Base-by-base conservation (phyloP, 1,284 basidiomycete genomes). In the Fomitopsis pinicola region DNA sequence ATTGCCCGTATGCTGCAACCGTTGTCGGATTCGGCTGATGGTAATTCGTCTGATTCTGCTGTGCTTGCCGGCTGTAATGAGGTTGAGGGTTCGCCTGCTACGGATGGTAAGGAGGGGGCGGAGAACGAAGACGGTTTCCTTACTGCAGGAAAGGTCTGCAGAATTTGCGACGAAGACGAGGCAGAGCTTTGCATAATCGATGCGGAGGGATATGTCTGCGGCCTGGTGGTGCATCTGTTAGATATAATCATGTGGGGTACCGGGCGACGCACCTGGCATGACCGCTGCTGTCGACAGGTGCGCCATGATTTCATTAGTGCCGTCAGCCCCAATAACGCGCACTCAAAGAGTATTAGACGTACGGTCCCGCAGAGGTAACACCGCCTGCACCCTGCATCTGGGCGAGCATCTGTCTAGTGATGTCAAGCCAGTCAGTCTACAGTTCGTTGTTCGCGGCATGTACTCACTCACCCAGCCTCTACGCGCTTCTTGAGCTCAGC, bases 401-500 rank as follows among this genome's bases (percentile, higher is more conserved):
- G n/a, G 50, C 30, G n/a, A 63, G 56, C 53, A 60, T 50, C 9
- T 12, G 50, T 35, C 61, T 62, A 17, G 14, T 1, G 6, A 10
- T 7, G 35, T 15, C 8, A 33, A 40, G 17, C 28, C 46, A 5
- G 30, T 42, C 40, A 33, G 45, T 33, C 15, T 12, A 19, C 22
- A 9, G 35, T 14, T 35, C 15, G 38, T 19, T n/a, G 22, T 1
- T 3, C n/a, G 35, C 19, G 40, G 26, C 2, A 9, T 14, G n/a
- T 3, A 68, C 77, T 60, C 64, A 80, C 79, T 76, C 70, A 28
- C 1, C 81, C 81, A 57, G 75, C 76, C 59, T 71, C 69, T 14
- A 78, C 67, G 55, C 69, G 74, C 40, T 63, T 46, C 57, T 61
- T 28, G 45, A 74, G 55, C 57, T 72, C 68, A 46, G 68, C 62